A percentile compares a stretch with the other conserved stretches of the same genome.
phyloP scores from a whole-genome alignment of 2,329 filamentous ascomycete species.

The Cordyceps sp. region DNA sequence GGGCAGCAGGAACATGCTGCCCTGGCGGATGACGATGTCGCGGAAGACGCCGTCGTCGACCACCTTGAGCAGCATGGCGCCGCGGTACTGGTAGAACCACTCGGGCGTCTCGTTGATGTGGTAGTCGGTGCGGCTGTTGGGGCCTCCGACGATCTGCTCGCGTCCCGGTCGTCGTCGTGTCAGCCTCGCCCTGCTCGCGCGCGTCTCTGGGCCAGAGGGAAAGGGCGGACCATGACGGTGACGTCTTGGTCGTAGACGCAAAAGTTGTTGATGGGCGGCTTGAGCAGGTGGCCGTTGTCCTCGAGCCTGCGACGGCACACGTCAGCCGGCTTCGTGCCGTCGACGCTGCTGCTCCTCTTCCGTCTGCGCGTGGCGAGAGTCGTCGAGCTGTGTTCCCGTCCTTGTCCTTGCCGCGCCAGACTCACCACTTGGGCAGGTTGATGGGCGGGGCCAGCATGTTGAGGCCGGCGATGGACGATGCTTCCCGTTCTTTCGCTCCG shows the following conservation, averaged over 20 bases:
- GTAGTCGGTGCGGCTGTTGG: conserved; percentile 92
- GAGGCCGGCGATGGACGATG: not conserved
- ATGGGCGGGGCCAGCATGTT: conserved; percentile 32
- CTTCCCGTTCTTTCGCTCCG: not conserved
- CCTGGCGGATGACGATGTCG: conserved; percentile 81
- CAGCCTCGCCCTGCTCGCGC: too few species aligned
- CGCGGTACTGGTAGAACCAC: conserved; percentile 96
- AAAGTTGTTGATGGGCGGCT: conserved; percentile 94
- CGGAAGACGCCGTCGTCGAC: conserved; percentile 58
- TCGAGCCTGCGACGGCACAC: conserved; percentile 50
- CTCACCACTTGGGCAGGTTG: conserved; percentile 42
- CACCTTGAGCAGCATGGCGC: conserved; percentile 84
- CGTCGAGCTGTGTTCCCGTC: not conserved
- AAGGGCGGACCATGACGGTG: conserved; percentile 52
- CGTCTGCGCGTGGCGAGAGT: not conserved
- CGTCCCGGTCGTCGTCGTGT: too few species aligned
- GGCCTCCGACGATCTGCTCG: conserved; percentile 87
- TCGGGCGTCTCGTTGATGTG: conserved; percentile 94
- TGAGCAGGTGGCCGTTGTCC: conserved; percentile 78
- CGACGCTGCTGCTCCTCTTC: too few species aligned
- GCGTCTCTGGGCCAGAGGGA: too few species aligned
- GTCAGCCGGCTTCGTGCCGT: too few species aligned
- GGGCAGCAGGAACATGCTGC: conserved; percentile 84
- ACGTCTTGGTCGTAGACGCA: conserved; percentile 80
- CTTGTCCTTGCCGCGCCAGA: conserved; percentile 2